Evolutionary conservation across 306 rosid species (phyloP).

Genomic region (Cucumis cinereus): DNA sequence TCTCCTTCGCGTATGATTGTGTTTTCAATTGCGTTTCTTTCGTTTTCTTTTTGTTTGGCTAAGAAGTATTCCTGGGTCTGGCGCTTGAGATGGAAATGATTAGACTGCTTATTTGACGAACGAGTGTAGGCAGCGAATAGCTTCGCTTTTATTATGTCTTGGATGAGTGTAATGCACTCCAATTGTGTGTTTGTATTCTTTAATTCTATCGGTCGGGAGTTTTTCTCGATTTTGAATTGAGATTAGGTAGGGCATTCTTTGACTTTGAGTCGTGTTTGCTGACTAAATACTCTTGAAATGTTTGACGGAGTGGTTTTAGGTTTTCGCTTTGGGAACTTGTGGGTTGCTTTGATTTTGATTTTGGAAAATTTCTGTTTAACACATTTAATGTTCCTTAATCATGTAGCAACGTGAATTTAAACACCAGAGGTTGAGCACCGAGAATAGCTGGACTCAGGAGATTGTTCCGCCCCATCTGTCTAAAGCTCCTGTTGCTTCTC

Average conservation of each 20-base stretch:
- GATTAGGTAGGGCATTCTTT: conserved; percentile 1
- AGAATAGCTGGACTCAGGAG: conserved; percentile 78
- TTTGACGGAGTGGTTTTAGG: not conserved
- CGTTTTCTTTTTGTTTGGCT: not conserved
- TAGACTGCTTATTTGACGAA: not conserved
- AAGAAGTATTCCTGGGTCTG: not conserved
- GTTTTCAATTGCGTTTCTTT: not conserved
- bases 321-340: conserved; percentile 1
- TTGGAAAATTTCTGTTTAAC: not conserved
- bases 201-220: not conserved
- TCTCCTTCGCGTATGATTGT: not conserved
- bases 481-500: conserved; percentile 44
- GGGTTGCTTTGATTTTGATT: not conserved
- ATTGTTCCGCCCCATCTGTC: conserved; percentile 48
- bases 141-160: not conserved
- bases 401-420: conserved; percentile 38
- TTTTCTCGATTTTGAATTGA: not conserved
- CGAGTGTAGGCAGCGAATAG: not conserved
- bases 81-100: not conserved
- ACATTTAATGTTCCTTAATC: conserved; percentile 13
- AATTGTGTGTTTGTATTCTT: not conserved
- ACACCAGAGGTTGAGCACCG: conserved; percentile 35
- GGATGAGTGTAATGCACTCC: not conserved
- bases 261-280: conserved; percentile 1
- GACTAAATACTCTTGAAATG: not conserved